These are phyloP conservation scores for Sordariomycetes sp. DNA, from an alignment of 2,329 filamentous ascomycete species.

Conservation along the genomic window DNA sequence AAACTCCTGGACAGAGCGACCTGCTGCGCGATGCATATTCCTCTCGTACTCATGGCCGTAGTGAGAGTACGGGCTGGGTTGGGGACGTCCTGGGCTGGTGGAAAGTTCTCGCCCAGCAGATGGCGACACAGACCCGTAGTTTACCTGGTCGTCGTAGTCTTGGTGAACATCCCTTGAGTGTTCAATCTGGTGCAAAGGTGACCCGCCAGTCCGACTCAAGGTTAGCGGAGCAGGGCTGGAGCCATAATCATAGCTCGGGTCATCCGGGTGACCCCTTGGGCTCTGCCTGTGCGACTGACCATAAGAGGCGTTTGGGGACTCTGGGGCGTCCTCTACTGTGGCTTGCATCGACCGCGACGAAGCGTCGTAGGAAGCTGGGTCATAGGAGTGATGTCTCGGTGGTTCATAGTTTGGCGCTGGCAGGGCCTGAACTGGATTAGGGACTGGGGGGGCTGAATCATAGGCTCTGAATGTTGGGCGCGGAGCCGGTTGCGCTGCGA, in stretches of 20 bases:
- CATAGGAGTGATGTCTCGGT: constrained; percentile 41
- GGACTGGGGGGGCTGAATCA: constrained; percentile 35
- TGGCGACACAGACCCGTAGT: constrained; percentile 1
- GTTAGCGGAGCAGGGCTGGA: constrained; percentile 35
- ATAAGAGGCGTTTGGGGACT: constrained; percentile 28
- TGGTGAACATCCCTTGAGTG: not conserved
- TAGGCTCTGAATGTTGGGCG: constrained; percentile 40
- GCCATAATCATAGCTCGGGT: constrained; percentile 26
- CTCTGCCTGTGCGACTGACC: constrained; percentile 14
- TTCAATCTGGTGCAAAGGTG: constrained; percentile 2
- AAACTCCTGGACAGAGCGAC: constrained; percentile 35
- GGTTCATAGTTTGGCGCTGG: constrained; percentile 23
- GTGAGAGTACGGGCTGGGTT: constrained; percentile 14
- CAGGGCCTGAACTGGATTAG: constrained; percentile 15
- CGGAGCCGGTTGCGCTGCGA: constrained; percentile 36
- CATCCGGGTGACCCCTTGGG: constrained; percentile 18
- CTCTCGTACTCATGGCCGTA: not conserved
- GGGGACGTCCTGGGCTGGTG: constrained; percentile 4
- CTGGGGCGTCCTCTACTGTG: constrained; percentile 55
- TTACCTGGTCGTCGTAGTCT: constrained; percentile 1
- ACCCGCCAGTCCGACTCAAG: constrained; percentile 22
- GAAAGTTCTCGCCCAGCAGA: constrained; percentile 3
- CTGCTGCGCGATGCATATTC: constrained; percentile 3
- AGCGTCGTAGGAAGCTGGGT: constrained; percentile 31
- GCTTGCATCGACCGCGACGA: constrained; percentile 47